Percentiles rank a stretch among this genome's conserved stretches.
phyloP scores from a whole-genome alignment of 176 grass and related monocot genomes.

The Phoenix dactylifera region DNA sequence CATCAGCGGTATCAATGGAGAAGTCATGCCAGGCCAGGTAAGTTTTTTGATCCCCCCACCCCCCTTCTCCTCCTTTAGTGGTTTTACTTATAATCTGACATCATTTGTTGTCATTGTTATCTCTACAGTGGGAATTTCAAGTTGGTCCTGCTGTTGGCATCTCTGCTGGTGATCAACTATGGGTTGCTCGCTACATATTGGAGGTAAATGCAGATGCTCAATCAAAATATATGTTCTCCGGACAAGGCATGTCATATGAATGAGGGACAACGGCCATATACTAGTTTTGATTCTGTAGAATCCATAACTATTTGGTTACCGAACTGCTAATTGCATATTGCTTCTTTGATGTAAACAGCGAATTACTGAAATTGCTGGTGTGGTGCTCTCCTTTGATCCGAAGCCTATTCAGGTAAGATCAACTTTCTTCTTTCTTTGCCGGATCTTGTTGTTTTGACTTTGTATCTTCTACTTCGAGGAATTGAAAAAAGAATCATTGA shows the following conservation, averaged over 20 bases:
- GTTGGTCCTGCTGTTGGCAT: slow-evolving; percentile 91
- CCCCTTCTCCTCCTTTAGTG: neutral
- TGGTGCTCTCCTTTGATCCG: slow-evolving; percentile 82
- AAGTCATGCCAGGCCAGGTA: slow-evolving; percentile 93
- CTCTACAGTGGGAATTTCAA: slow-evolving; percentile 85
- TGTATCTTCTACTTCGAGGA: neutral
- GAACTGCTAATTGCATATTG: neutral
- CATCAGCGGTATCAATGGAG: slow-evolving; percentile 73
- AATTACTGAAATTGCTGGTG: slow-evolving; percentile 79
- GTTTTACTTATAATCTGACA: neutral
- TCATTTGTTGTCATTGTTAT: neutral
- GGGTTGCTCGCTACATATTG: slow-evolving; percentile 71
- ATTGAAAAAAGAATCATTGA: too few relatives aligned
- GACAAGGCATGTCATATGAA: too few relatives aligned
- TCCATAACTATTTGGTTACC: too few relatives aligned
- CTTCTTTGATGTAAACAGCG: slow-evolving; percentile 31
- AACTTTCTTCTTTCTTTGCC: neutral
- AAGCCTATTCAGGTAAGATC: slow-evolving; percentile 58
- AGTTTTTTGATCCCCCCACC: neutral
- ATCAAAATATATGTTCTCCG: too few relatives aligned
- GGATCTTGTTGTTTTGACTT: neutral
- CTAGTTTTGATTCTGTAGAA: too few relatives aligned
- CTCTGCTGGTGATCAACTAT: slow-evolving; percentile 50
- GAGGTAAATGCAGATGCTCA: slow-evolving; percentile 39
- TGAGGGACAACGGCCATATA: too few relatives aligned